Conservation (phyloP, 2,329 filamentous ascomycete genomes). For the Ceratocystis lukuohia region DNA sequence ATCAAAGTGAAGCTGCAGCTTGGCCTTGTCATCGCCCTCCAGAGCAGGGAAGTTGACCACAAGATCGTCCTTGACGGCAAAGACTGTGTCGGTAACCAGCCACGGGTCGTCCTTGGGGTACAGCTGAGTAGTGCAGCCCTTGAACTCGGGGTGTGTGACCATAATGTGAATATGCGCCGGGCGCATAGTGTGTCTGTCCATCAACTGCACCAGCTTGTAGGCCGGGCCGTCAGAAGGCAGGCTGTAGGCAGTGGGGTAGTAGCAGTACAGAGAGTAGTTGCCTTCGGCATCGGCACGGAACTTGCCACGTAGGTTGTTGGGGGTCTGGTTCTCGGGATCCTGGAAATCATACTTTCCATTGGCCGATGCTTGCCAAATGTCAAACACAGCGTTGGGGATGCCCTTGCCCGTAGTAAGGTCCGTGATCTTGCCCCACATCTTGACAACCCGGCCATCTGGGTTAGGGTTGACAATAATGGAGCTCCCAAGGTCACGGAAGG, state of each 20-base stretch:
- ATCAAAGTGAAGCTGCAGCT: conserved; percentile 32
- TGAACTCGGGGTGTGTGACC: conserved; percentile 51
- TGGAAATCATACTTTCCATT: conserved; percentile 69
- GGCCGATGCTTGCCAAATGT: conserved; percentile 65
- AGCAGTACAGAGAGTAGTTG: conserved; percentile 61
- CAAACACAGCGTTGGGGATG: conserved; percentile 55
- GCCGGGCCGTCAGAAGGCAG: conserved; percentile 49
- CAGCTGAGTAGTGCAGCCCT: conserved; percentile 61
- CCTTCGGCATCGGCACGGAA: conserved; percentile 58
- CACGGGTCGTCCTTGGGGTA: conserved; percentile 58
- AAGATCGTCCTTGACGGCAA: conserved; percentile 41
- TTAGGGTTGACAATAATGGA: conserved; percentile 51
- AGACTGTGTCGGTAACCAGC: conserved; percentile 36
- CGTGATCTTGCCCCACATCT: conserved; percentile 56
- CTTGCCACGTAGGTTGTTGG: conserved; percentile 66
- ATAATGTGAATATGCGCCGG: conserved; percentile 41
- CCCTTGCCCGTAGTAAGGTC: conserved; percentile 53
- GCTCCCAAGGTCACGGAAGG: conserved; percentile 54
- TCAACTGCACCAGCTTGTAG: conserved; percentile 31
- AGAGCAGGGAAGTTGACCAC: conserved; percentile 38
- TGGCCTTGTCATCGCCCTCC: conserved; percentile 27
- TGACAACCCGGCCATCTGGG: conserved; percentile 44
- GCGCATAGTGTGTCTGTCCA: conserved; percentile 37
- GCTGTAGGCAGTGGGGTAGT: conserved; percentile 59
- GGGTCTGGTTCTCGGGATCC: conserved; percentile 55